Base-by-base conservation (phyloP, 257 asterid species). In the Nicotiana knightiana region DNA sequence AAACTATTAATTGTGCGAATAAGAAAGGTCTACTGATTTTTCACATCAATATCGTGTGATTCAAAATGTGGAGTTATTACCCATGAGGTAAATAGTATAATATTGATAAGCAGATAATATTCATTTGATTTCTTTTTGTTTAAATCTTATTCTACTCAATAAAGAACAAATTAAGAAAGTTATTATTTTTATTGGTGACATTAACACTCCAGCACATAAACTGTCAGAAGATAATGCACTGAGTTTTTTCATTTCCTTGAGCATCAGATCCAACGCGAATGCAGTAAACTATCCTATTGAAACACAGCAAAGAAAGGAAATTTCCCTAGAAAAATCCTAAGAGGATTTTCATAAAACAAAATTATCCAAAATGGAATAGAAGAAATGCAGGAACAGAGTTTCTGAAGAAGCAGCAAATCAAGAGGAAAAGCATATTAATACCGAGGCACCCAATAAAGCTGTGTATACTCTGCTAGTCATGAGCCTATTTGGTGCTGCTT, bases 401-500 rank as follows among this genome's bases (percentile, higher is more conserved):
- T 26, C 43, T 48, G 13, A 83, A 78, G 80, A 63, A 77, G 59
- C 28, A 58, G 37, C 32, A 83, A 77, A 73, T 18, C 21, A 66
- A 64, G 80, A 84, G 80, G 61, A 51, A 53, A 81, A 46, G 63
- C 11, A 75, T 70, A 67, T 84, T 24, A 89, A 78, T 94, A 96
- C 99, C 92, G 98, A 90, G 84, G 97, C 98, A 81, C 96, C 97
- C 87, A 96, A 86, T 86, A 96, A 88, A 83, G 97, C 89, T 28
- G 89, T 93, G 90, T 96, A 96, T n/a, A 88, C 97, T 59, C 88
- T 87, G 90, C 82, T 21, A 17, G 97, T 96, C 98, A 96, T 77
- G 82, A 96, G 98, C 85, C 97, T 93, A 85, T 90, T 94, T 26
- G 99, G 99, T 35, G 97, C 97, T 79, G 99, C 97, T 88, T 94